Evolutionary conservation across 2,329 filamentous ascomycete species (phyloP).

Genomic region (Aspergillus flavus): DNA sequence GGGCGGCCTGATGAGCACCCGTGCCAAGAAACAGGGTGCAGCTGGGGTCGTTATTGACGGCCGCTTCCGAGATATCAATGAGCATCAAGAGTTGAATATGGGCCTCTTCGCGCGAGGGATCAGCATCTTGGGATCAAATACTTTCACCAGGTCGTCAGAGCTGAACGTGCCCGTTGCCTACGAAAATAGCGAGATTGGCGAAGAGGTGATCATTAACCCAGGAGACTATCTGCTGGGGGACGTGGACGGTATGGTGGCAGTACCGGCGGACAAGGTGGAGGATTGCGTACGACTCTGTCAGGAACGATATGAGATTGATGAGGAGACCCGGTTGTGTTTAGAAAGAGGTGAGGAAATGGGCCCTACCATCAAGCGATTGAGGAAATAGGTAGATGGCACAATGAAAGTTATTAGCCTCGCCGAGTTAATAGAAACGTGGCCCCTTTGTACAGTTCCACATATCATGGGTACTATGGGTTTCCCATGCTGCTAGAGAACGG

Average conservation of each 20-base stretch:
- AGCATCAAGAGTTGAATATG: slow-evolving; percentile 31
- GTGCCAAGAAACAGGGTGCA: slow-evolving; percentile 37
- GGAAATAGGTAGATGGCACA: slow-evolving; percentile 20
- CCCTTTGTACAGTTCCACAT: no score
- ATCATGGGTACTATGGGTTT: not conserved
- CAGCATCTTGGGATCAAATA: slow-evolving; percentile 37
- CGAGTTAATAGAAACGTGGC: no score
- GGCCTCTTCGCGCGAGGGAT: slow-evolving; percentile 12
- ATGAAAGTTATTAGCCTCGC: no score
- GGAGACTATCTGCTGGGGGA: no score
- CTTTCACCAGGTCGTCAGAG: slow-evolving; percentile 37
- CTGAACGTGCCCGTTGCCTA: slow-evolving; percentile 39
- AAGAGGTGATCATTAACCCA: no score
- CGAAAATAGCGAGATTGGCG: slow-evolving; percentile 19
- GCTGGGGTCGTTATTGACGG: slow-evolving; percentile 44
- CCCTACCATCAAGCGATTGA: slow-evolving; percentile 36
- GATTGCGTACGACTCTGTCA: slow-evolving; percentile 27
- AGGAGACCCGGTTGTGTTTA: slow-evolving; percentile 34
- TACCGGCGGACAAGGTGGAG: no score
- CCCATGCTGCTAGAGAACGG: slow-evolving; percentile 19
- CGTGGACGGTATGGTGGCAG: no score
- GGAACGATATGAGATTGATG: slow-evolving; percentile 38
- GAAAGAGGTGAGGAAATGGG: slow-evolving; percentile 38
- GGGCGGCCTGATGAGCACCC: slow-evolving; percentile 44
- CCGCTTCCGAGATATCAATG: slow-evolving; percentile 39